Evolutionary conservation across 306 rosid genomes (phyloP).

Genomic region (Quercus aquifolioides): DNA sequence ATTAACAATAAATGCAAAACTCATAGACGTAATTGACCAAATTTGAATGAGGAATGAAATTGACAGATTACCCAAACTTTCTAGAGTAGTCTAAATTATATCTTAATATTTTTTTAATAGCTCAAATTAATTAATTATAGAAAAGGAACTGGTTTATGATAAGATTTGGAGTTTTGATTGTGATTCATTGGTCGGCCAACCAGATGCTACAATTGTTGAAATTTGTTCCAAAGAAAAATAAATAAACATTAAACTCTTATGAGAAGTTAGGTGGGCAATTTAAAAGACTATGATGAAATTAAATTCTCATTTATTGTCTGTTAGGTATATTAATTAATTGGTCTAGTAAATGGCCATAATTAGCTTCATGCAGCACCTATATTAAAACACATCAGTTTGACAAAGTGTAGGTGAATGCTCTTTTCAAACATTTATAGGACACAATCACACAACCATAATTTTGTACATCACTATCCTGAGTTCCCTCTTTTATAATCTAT

Average conservation of each 20-base stretch:
- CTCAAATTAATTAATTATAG: no score
- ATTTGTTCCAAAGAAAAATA: background rate
- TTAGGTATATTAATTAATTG: slow-evolving; percentile 51
- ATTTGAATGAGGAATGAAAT: no score
- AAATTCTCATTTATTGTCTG: slow-evolving; percentile 40
- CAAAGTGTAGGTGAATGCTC: slow-evolving; percentile 45
- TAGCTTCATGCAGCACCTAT: slow-evolving; percentile 45
- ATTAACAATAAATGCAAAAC: no score
- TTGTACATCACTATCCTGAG: background rate
- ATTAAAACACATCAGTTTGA: slow-evolving; percentile 45
- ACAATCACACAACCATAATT: slow-evolving; percentile 7
- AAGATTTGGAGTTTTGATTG: background rate
- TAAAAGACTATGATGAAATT: slow-evolving; percentile 31
- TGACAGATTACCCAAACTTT: no score
- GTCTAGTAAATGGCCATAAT: slow-evolving; percentile 46
- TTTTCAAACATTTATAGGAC: slow-evolving; percentile 45
- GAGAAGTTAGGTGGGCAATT: slow-evolving; percentile 33
- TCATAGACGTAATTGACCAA: no score
- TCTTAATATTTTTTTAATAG: no score
- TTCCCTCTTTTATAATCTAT: background rate
- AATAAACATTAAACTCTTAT: slow-evolving; percentile 13
- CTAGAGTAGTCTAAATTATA: no score
- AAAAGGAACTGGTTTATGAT: background rate
- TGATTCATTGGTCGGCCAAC: background rate
- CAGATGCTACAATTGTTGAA: background rate